A percentile compares a stretch with the other conserved stretches of the same genome.
Evolutionary conservation across 2,329 filamentous ascomycete genomes (phyloP).

Genomic region (Cryphonectria nitschkei): DNA sequence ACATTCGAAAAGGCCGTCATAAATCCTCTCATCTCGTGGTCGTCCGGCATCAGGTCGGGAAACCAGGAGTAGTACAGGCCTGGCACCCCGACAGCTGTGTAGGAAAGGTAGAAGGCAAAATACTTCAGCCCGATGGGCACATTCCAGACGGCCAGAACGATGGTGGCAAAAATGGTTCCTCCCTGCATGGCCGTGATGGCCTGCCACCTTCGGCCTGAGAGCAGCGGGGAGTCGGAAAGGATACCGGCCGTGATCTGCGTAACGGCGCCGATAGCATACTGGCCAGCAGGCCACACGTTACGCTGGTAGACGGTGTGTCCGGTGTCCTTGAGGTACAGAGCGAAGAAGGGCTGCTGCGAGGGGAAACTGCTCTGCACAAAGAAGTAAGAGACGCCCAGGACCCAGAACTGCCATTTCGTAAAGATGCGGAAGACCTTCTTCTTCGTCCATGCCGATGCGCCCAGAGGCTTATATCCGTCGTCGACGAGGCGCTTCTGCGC

Average conservation of each 20-base stretch:
- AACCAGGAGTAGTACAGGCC: slow-evolving; percentile 33
- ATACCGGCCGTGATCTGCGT: slow-evolving; percentile 28
- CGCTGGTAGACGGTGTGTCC: slow-evolving; percentile 20
- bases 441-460: slow-evolving; percentile 18
- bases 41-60: slow-evolving; percentile 34
- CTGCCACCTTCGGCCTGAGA: slow-evolving; percentile 26
- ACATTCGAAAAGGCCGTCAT: slow-evolving; percentile 30
- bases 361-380: slow-evolving; percentile 29
- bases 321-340: slow-evolving; percentile 22
- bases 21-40: slow-evolving; percentile 35
- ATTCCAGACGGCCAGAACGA: slow-evolving; percentile 25
- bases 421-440: slow-evolving; percentile 22
- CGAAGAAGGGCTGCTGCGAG: slow-evolving; percentile 24
- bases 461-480: slow-evolving; percentile 23
- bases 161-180: slow-evolving; percentile 27
- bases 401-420: slow-evolving; percentile 25
- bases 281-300: slow-evolving; percentile 28
- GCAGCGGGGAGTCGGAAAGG: slow-evolving; percentile 28
- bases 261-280: slow-evolving; percentile 18
- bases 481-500: slow-evolving; percentile 23
- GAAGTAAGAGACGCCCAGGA: slow-evolving; percentile 28
- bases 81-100: slow-evolving; percentile 27
- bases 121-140: slow-evolving; percentile 30
- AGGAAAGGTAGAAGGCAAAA: slow-evolving; percentile 28
- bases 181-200: slow-evolving; percentile 29